Base-by-base conservation (phyloP, 192 early-diverging fungal species). In the Geranomyces variabilis region DNA sequence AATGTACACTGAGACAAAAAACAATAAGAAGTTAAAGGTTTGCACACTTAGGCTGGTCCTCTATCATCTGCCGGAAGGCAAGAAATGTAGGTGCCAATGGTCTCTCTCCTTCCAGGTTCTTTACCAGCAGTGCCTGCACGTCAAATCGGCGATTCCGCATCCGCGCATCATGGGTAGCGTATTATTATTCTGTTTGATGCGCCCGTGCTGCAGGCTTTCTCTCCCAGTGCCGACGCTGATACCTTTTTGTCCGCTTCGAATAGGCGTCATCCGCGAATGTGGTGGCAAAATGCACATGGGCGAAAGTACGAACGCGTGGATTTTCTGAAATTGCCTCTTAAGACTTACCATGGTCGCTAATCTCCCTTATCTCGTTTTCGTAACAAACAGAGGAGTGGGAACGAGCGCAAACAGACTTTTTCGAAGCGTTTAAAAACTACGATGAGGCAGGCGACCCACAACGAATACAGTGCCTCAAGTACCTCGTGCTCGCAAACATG, bases 221-320 rank as follows among this genome's bases (percentile, higher is more conserved):
- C 51, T 4, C 19, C 24, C 19, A 3, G 51, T 7, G 51, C 51
- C 15, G 51, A 53, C 17, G 51, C 4, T 3, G 22, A 29, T 7
- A 29, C 29, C 29, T 19, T 19, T 33, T 60, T 28, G 3, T 7
- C 64, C 12, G 1, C 22, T 57, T 24, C 49, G 30, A 17, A 34
- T 26, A 77, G 81, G 95, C 41, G 90, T 96, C 28, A 97, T 99
- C 76, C 89, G 93, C 51, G 95, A 97, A 83, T 96, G 93, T 74
- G 96, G 95, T 31, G 96, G 96, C 26, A 99, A 97, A 71, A 96
- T 99, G 93, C 92, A 94, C 77, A 97, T 99, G 95, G 82, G 82
- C 58, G 96, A 98, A 83, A 89, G 87, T 82, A 87, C 78, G 82
- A 70, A n/a, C 53, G 41, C 58, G 5, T 9, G 9, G 17, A 7